A percentile compares a stretch with the other conserved stretches of the same genome.
These are phyloP conservation scores for Clohesyomyces aquaticus DNA, from an alignment of 495 filamentous ascomycete species.

Conservation along the genomic window DNA sequence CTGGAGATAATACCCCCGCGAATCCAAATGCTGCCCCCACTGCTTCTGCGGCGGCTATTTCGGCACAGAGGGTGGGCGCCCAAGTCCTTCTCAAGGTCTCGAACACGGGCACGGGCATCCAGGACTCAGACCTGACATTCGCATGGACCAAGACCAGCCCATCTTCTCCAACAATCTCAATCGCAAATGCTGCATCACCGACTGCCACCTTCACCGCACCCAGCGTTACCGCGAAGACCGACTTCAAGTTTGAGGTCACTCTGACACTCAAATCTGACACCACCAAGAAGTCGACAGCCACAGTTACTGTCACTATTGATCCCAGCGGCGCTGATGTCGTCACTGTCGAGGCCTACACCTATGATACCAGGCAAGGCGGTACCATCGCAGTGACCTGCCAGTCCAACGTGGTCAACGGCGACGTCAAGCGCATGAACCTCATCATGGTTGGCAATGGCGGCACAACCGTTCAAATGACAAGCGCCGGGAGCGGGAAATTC, in stretches of 20 bases:
- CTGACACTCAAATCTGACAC: slow-evolving; percentile 24
- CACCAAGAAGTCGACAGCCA: slow-evolving; percentile 16
- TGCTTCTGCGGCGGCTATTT: slow-evolving; percentile 3
- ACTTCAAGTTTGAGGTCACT: slow-evolving; percentile 23
- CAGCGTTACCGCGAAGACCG: slow-evolving; percentile 15
- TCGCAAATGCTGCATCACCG: slow-evolving; percentile 19
- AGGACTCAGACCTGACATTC: slow-evolving; percentile 22
- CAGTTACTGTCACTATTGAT: slow-evolving; percentile 23
- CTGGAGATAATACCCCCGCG: slow-evolving; percentile 1
- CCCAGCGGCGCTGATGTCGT: slow-evolving; percentile 25
- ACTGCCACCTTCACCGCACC: slow-evolving; percentile 30
- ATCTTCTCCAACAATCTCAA: slow-evolving; percentile 18
- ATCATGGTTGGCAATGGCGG: slow-evolving; percentile 21
- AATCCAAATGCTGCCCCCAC: slow-evolving; percentile 3
- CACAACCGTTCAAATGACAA: slow-evolving; percentile 25
- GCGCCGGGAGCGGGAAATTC: slow-evolving; percentile 15
- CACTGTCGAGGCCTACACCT: slow-evolving; percentile 27
- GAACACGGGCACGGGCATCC: slow-evolving; percentile 27
- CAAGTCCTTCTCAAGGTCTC: slow-evolving; percentile 22
- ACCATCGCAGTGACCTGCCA: slow-evolving; percentile 34
- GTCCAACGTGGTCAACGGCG: slow-evolving; percentile 33
- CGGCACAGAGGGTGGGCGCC: slow-evolving; percentile 18
- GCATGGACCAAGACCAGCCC: slow-evolving; percentile 28
- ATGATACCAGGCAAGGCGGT: slow-evolving; percentile 20
- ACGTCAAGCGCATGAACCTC: slow-evolving; percentile 22